These are phyloP conservation scores for Apiotrichum sp. DNA, from an alignment of 1,284 basidiomycete genomes.

Conservation along the genomic window DNA sequence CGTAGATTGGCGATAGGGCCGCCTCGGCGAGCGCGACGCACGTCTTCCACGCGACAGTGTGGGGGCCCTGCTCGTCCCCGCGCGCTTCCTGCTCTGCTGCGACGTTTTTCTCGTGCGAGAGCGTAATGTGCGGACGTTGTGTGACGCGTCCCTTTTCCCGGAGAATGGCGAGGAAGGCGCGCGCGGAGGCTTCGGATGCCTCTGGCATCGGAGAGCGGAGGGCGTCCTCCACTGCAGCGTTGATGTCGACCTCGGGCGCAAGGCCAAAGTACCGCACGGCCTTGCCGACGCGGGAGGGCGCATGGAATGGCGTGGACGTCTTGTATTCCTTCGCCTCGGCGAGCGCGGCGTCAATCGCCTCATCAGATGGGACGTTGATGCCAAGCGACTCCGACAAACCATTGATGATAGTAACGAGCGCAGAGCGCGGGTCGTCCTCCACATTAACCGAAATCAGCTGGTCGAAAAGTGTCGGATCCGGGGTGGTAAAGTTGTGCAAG, in stretches of 20 bases:
- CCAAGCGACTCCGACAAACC: conserved; percentile 55
- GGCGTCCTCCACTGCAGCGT: conserved; percentile 16
- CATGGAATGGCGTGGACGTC: conserved; percentile 33
- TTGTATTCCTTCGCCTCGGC: conserved; percentile 47
- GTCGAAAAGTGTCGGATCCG: conserved; percentile 61
- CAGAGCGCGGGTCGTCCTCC: conserved; percentile 54
- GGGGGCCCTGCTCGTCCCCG: conserved; percentile 12
- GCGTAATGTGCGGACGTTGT: conserved; percentile 71
- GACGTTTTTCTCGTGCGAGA: conserved; percentile 66
- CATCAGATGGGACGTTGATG: conserved; percentile 51
- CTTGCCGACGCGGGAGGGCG: conserved; percentile 38
- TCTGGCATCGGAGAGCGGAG: conserved; percentile 14
- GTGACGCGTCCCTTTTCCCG: conserved; percentile 55
- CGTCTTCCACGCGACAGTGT: conserved; percentile 57
- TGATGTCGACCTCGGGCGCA: conserved; percentile 64
- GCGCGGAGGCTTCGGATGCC: conserved; percentile 35
- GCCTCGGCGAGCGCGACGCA: conserved; percentile 54
- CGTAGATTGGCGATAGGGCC: conserved; percentile 54
- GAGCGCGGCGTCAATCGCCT: conserved; percentile 59
- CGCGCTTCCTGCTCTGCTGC: conserved; percentile 46
- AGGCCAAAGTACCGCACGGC: conserved; percentile 67
- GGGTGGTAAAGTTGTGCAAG: conserved; percentile 60
- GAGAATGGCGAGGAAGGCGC: conserved; percentile 54
- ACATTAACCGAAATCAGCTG: conserved; percentile 62
- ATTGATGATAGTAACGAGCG: conserved; percentile 58